These are phyloP conservation scores for Populus tomentosa DNA, from an alignment of 441 rosid species.

Conservation along the genomic window DNA sequence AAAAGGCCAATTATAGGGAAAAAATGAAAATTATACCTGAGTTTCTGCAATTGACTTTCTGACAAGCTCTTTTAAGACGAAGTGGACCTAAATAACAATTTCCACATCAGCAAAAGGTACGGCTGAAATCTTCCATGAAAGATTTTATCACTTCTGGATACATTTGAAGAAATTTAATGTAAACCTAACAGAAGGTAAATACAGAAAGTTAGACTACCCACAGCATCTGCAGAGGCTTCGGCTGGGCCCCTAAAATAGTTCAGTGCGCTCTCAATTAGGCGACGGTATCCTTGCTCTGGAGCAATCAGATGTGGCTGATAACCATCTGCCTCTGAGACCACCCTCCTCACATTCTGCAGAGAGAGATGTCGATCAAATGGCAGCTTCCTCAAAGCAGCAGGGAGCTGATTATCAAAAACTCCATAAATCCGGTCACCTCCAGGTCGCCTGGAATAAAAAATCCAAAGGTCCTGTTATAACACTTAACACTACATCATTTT, in stretches of 20 bases:
- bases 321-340: slow-evolving; percentile 94
- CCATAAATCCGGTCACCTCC: slow-evolving; percentile 97
- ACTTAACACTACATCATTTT: background rate
- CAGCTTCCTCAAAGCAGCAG: slow-evolving; percentile 87
- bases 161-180: background rate
- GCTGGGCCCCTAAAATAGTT: slow-evolving; percentile 82
- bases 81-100: slow-evolving; percentile 50
- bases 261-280: slow-evolving; percentile 67
- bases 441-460: slow-evolving; percentile 60
- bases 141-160: background rate
- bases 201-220: slow-evolving; percentile 29
- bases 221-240: slow-evolving; percentile 94
- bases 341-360: slow-evolving; percentile 68
- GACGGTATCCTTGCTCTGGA: slow-evolving; percentile 92
- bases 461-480: slow-evolving; percentile 5
- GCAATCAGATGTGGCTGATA: slow-evolving; percentile 95
- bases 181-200: background rate
- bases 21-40: slow-evolving; percentile 39
- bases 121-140: background rate
- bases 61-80: slow-evolving; percentile 75
- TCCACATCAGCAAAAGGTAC: slow-evolving; percentile 3
- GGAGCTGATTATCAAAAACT: slow-evolving; percentile 93
- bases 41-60: slow-evolving; percentile 79
- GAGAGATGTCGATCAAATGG: slow-evolving; percentile 92
- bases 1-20: background rate